Evolutionary conservation across 1,284 basidiomycete species (phyloP), one percentile per base, ranked within the genome.

Genomic region (Wallemia ichthyophaga): DNA sequence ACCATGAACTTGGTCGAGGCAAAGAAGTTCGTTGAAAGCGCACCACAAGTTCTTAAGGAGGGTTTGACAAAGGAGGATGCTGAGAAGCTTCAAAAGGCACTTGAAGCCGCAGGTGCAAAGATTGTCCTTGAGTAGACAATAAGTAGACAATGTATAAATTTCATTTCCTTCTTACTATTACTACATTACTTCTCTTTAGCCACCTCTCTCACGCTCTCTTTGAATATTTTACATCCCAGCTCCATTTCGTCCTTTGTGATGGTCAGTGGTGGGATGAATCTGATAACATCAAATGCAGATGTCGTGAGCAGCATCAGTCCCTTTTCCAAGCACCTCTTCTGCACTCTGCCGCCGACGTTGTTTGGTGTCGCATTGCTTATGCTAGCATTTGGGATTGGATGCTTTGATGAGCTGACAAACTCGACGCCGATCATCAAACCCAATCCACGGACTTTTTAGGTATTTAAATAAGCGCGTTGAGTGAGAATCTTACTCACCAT

Each of bases 1-100:
- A 88, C 85, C 71, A 79, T 96, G 70, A 94, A 88, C 61, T 78
- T 96, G 67, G 89, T 95, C 63, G 91, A 94, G 89, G 94, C 94
- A 32, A 99, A 99, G 79, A 98, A 95, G 74, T 95, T 98, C 67
- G 94, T 98, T 61, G 94, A 99, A 73, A 88, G 85, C 25, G 73
- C 88, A 64, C 94, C 94, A 28, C 85, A 96, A 72, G 74, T 83
- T 2, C 74, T 99, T 67, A 99, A 98, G 75, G 94, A 98, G 73
- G 88, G 88, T 69, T 69, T 94, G 62, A 78, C 85, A 31, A 99
- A 99, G 73, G 94, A 99, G 66, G 94, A 99, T 58, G 91, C 91
- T 13, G 92, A 96, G 71, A 96, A 96, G 74, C 74, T 99, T 67
- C 80, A 92, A 73, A 82, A 83, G 71, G 80, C 81, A 26, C 84